Percentiles rank a stretch among this genome's conserved stretches.
phyloP scores from a whole-genome alignment of 1,284 basidiomycete species.

The Vanrija pseudolonga region DNA sequence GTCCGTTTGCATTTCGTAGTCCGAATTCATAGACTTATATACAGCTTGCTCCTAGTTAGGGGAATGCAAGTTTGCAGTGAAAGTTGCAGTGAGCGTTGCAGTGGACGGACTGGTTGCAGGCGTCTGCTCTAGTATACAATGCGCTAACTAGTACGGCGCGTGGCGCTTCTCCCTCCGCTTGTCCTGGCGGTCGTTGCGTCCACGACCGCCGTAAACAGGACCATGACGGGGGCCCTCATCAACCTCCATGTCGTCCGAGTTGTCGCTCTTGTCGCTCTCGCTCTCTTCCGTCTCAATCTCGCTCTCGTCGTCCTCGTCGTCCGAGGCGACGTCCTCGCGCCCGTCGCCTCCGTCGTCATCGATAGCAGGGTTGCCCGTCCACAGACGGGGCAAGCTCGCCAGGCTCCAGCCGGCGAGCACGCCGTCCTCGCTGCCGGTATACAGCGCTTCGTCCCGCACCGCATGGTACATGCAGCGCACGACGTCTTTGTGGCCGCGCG shows the following conservation, averaged over 20 bases:
- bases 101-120: background rate
- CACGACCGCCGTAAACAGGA: background rate
- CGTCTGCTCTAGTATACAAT: no score
- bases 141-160: constrained; percentile 16
- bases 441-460: constrained; percentile 41
- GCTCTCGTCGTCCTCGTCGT: constrained; percentile 36
- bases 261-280: constrained; percentile 9
- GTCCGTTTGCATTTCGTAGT: background rate
- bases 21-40: background rate
- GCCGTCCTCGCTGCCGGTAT: constrained; percentile 50
- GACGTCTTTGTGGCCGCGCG: constrained; percentile 46
- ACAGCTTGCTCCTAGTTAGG: constrained; percentile 1
- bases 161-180: constrained; percentile 10
- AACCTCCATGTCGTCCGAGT: constrained; percentile 10
- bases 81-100: background rate
- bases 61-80: constrained; percentile 3
- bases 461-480: constrained; percentile 47
- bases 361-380: constrained; percentile 37
- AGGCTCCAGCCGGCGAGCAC: constrained; percentile 49
- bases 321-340: constrained; percentile 27
- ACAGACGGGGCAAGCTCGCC: constrained; percentile 27
- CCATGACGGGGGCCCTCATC: background rate
- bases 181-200: background rate
- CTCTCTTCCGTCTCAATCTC: constrained; percentile 38
- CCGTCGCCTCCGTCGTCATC: constrained; percentile 43